Conservation (phyloP, 2,329 filamentous ascomycete genomes). For the Colletotrichum gigasporum region DNA sequence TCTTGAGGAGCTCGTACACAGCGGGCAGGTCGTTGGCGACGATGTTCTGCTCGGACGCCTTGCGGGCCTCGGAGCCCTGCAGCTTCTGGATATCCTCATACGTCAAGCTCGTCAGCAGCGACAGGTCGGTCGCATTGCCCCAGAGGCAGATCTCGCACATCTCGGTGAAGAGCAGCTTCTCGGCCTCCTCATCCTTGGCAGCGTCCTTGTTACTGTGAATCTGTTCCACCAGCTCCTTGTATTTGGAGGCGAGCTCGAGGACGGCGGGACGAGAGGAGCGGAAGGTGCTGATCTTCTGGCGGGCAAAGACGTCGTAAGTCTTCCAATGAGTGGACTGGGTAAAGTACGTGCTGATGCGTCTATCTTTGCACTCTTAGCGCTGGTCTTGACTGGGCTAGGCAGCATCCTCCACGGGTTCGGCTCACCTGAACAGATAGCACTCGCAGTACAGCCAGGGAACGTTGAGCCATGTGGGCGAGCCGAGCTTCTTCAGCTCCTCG, state of each 20-base stretch:
- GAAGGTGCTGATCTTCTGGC: slow-evolving; percentile 93
- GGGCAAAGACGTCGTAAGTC: slow-evolving; percentile 86
- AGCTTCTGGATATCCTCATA: slow-evolving; percentile 98
- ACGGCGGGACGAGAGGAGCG: slow-evolving; percentile 89
- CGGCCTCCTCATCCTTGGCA: slow-evolving; percentile 70
- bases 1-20: slow-evolving; percentile 75
- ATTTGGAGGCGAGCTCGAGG: slow-evolving; percentile 81
- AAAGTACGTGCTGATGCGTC: slow-evolving; percentile 85
- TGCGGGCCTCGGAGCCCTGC: slow-evolving; percentile 87
- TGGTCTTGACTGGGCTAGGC: background rate
- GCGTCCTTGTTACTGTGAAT: slow-evolving; percentile 64
- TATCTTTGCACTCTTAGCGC: slow-evolving; percentile 33
- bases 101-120: slow-evolving; percentile 86
- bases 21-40: slow-evolving; percentile 83
- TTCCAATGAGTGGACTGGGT: slow-evolving; percentile 84
- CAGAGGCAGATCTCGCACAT: slow-evolving; percentile 98
- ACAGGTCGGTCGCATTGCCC: slow-evolving; percentile 96
- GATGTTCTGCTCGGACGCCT: slow-evolving; percentile 90
- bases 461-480: slow-evolving; percentile 81
- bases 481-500: slow-evolving; percentile 79
- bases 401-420: background rate
- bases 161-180: slow-evolving; percentile 84
- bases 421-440: slow-evolving; percentile 89
- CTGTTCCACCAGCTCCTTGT: slow-evolving; percentile 77
- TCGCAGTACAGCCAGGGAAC: slow-evolving; percentile 91